A percentile compares a stretch with the other conserved stretches of the same genome.
Evolutionary conservation across 331 rosid genomes (phyloP).

Genomic region (Spiraea crenata): DNA sequence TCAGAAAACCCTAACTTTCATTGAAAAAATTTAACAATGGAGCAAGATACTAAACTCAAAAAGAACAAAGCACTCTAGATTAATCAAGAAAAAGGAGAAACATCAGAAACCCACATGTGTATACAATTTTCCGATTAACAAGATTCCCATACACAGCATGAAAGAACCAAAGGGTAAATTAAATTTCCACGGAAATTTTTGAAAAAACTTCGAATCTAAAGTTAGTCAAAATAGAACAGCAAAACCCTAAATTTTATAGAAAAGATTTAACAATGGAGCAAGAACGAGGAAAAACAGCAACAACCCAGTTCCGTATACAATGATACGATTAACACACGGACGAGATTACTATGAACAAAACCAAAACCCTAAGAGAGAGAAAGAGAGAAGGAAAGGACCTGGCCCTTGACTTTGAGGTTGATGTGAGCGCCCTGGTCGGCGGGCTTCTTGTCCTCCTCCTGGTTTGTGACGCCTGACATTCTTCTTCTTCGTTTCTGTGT

Average conservation of each 20-base stretch:
- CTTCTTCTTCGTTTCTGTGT: neutral
- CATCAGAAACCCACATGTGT: neutral
- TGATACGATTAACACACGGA: neutral
- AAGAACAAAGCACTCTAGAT: neutral
- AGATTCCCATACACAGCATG: neutral
- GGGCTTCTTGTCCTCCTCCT: conserved; percentile 82
- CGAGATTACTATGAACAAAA: neutral
- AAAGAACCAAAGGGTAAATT: neutral
- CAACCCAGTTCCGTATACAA: neutral
- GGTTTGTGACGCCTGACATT: conserved; percentile 62
- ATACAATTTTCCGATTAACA: no score
- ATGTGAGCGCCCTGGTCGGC: conserved; percentile 62
- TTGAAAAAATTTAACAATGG: neutral
- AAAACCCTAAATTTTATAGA: neutral
- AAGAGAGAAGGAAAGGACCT: conserved; percentile 35
- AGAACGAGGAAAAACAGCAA: neutral
- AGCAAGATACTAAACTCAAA: neutral
- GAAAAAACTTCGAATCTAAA: neutral
- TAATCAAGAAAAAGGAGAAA: neutral
- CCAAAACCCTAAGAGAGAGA: neutral
- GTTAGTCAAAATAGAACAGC: neutral
- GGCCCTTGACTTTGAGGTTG: conserved; percentile 82
- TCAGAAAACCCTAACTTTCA: neutral
- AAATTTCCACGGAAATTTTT: neutral
- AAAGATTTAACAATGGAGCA: neutral